Evolutionary conservation across 345 rosid genomes (phyloP).

Genomic region (Leavenworthia alabamica): DNA sequence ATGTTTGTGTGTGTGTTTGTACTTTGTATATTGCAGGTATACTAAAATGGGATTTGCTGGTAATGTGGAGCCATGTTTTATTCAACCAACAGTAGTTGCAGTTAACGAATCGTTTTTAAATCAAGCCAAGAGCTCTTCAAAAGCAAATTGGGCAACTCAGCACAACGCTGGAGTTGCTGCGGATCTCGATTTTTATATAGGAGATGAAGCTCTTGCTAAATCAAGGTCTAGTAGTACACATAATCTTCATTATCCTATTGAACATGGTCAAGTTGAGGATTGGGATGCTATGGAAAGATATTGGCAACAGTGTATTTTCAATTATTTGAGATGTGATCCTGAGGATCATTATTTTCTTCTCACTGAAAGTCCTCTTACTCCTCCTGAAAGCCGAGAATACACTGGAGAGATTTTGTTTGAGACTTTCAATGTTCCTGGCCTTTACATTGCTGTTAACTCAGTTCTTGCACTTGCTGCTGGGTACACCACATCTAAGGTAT

Average conservation of each 20-base stretch:
- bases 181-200: constrained; percentile 85
- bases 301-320: constrained; percentile 95
- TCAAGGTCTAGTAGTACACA: constrained; percentile 73
- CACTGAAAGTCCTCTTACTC: constrained; percentile 95
- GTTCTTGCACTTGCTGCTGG: constrained; percentile 99
- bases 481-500: constrained; percentile 88
- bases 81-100: constrained; percentile 83
- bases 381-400: constrained; percentile 90
- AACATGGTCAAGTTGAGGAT: constrained; percentile 83
- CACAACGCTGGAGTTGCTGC: constrained; percentile 96
- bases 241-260: constrained; percentile 74
- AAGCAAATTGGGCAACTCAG: constrained; percentile 73
- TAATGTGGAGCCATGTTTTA: constrained; percentile 96
- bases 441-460: constrained; percentile 94
- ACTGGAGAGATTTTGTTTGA: constrained; percentile 96
- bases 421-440: constrained; percentile 91
- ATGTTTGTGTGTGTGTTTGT: not conserved
- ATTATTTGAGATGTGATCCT: constrained; percentile 88
- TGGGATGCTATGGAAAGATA: constrained; percentile 99
- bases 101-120: constrained; percentile 77
- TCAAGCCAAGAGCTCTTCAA: constrained; percentile 59
- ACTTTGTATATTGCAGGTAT: constrained; percentile 46
- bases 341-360: constrained; percentile 96
- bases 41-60: constrained; percentile 96
- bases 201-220: constrained; percentile 73